Evolutionary conservation across 495 filamentous ascomycete species (phyloP), one percentile per base, ranked within the genome.

Genomic region (Recurvomyces mirabilis): DNA sequence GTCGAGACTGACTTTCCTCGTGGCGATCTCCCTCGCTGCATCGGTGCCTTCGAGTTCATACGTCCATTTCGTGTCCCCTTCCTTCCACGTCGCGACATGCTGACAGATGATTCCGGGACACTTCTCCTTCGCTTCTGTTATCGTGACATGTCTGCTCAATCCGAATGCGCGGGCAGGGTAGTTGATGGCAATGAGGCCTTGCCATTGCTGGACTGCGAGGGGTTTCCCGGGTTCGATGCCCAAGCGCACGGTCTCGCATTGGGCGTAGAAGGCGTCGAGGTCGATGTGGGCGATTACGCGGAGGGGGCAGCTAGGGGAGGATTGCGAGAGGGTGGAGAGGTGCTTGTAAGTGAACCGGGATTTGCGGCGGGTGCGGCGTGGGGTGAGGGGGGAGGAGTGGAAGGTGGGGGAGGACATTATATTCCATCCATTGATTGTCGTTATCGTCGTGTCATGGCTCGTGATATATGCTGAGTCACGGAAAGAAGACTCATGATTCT

Each of bases 201-300:
- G 69, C 75, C 75, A 85, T 66, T 85, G 82, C 60, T 89, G 87
- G n/a, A 98, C 91, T 1, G 91, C 91, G 24, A 98, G 72, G 5
- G 91, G 91, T 38, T 75, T 72, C 28, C 84, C 74, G 45, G 82
- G 77, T 28, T 81, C 65, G 10, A 83, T 70, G 10, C 75, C 79
- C 26, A 95, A 69, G 6, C 93, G 79, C 3, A 93, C 78, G 72
- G 84, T 87, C 62, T 96, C 91, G 52, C 82, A 94, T 72, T 98
- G 91, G 3, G 93, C 91, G 55, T 98, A 98, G 64, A 96, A 96
- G 36, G 89, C 91, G 73, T 98, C 91, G 50, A 98, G 77, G 60
- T 98, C 91, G 46, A 96, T 73, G 57, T 95, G 91, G 15, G 87
- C 84, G 38, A 94, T 78, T 11, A 88, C 81, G 38, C 91, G 79